phyloP scores from a whole-genome alignment of 805 yeast species.

The Kuraishia borneana region DNA sequence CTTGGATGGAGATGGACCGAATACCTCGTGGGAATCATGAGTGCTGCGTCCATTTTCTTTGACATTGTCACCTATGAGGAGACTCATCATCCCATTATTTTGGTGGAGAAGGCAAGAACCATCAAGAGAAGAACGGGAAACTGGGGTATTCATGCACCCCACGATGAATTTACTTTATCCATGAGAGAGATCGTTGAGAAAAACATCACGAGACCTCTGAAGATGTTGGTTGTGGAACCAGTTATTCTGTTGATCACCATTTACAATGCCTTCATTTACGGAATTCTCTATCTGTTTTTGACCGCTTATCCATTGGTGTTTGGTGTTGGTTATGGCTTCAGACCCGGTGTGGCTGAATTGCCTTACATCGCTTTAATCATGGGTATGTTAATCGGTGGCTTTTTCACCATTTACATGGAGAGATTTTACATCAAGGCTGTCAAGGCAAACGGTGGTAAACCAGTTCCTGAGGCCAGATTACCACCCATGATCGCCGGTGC shows the following conservation, averaged over 20 bases:
- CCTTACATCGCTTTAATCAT: slow-evolving; percentile 72
- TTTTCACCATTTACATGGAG: slow-evolving; percentile 42
- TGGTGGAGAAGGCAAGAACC: slow-evolving; percentile 49
- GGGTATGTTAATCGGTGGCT: slow-evolving; percentile 55
- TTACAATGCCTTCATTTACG: slow-evolving; percentile 73
- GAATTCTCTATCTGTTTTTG: slow-evolving; percentile 61
- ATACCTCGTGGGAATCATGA: slow-evolving; percentile 59
- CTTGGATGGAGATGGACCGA: slow-evolving; percentile 77
- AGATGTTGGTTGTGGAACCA: slow-evolving; percentile 61
- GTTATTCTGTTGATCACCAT: slow-evolving; percentile 56
- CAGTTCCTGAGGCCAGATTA: slow-evolving; percentile 73
- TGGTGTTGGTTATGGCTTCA: slow-evolving; percentile 46
- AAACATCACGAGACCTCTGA: slow-evolving; percentile 57
- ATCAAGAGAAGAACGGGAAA: slow-evolving; percentile 62
- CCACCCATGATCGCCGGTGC: slow-evolving; percentile 69
- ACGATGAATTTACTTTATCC: slow-evolving; percentile 49
- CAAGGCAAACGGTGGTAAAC: slow-evolving; percentile 40
- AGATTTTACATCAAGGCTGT: slow-evolving; percentile 35
- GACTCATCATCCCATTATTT: slow-evolving; percentile 61
- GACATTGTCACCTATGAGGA: slow-evolving; percentile 43
- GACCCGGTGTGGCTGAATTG: slow-evolving; percentile 55
- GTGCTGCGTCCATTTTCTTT: slow-evolving; percentile 26
- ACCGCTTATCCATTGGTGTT: slow-evolving; percentile 73
- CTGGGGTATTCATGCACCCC: slow-evolving; percentile 77
- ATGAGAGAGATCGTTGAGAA: slow-evolving; percentile 49